Base-by-base conservation (phyloP, 1,284 basidiomycete genomes). In the Ceratobasidium sp. region DNA sequence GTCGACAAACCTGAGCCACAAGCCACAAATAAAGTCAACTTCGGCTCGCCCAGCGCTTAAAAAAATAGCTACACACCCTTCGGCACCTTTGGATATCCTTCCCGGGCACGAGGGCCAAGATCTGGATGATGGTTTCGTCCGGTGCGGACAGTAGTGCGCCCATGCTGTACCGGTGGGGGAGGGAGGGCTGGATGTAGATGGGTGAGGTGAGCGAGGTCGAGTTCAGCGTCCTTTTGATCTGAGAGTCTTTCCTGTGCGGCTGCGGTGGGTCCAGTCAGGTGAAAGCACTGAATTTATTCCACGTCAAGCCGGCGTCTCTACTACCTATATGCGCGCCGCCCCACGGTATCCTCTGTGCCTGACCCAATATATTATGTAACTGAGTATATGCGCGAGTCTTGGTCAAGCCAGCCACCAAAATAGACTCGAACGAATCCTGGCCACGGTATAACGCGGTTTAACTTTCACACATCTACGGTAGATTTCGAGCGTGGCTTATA, bases 1-100 rank as follows among this genome's bases (percentile, higher is more conserved):
- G 26, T 17, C 26, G 71, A 44, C 71, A 75, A n/a, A 65, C 61
- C 71, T 75, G 17, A 28, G 6, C 40, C 13, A 46, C 61, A 62
- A 26, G n/a, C 20, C 20, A n/a, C 9, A n/a, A n/a, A n/a, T 20
- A 4, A 44, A 33, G 33, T 33, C 33, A 33, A 33, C 33, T 9
- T 40, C 20, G 13, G 42, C 17, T 12, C 10, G 13, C n/a, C 23
- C 10, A 13, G 26, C 42, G 26, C 46, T 20, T 3, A 59, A 23
- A 33, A 33, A 33, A 33, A 33, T 33, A 33, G 12, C 20, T n/a
- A n/a, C 70, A 33, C 33, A 73, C 70, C 46, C 28, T 62, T 62
- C 70, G 23, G 56, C 57, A 62, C 40, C 42, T 42, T 17, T 62
- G 44, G 2, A 73, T 73, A 38, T 62, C 70, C 5, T 33, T 46